These are phyloP conservation scores for Aphanomyces stellatus DNA, from an alignment of 352 stramenopile species.

Conservation along the genomic window DNA sequence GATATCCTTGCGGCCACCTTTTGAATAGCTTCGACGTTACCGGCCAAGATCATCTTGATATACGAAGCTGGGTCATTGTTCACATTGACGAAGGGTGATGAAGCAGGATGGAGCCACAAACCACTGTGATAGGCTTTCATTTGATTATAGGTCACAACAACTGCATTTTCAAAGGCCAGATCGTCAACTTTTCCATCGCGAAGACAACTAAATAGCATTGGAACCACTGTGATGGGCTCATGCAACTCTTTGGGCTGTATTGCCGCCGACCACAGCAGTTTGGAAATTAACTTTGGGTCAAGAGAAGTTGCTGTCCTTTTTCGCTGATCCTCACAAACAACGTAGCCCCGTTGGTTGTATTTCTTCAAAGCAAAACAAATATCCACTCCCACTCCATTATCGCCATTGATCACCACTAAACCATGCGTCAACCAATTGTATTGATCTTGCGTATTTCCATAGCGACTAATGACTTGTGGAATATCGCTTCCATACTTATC, in stretches of 20 bases:
- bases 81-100: neutral
- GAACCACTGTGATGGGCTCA: neutral
- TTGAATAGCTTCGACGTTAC: neutral
- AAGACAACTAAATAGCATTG: neutral
- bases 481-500: neutral
- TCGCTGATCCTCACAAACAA: neutral
- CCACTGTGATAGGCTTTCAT: neutral
- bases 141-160: neutral
- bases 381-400: neutral
- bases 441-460: neutral
- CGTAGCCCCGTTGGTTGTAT: neutral
- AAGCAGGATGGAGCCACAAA: neutral
- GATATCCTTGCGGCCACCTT: neutral
- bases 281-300: neutral
- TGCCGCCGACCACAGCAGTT: neutral
- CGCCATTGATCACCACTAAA: neutral
- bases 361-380: neutral
- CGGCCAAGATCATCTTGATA: neutral
- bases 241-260: neutral
- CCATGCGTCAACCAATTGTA: neutral
- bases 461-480: neutral
- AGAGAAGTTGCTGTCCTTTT: neutral
- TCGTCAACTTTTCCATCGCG: neutral
- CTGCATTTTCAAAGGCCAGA: neutral
- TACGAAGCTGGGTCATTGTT: neutral